Percentiles rank a stretch among this genome's conserved stretches.
Evolutionary conservation across 495 filamentous ascomycete genomes (phyloP).

Genomic region (Podospora pseudopauciseta): DNA sequence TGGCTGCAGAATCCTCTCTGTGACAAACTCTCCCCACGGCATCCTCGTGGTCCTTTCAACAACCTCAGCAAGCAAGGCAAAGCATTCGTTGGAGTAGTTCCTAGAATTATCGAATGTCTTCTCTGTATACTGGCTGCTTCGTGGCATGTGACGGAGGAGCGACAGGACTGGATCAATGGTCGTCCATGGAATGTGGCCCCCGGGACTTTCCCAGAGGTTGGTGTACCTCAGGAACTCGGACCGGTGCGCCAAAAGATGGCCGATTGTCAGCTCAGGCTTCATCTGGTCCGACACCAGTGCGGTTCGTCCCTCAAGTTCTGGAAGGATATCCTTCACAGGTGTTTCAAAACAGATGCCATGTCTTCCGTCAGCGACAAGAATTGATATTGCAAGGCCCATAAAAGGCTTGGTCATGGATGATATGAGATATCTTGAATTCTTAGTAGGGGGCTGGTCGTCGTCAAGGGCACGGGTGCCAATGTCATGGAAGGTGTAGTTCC

Average conservation of each 20-base stretch:
- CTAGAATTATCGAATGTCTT: conserved; percentile 9
- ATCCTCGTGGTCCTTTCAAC: conserved; percentile 12
- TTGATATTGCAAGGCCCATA: conserved; percentile 32
- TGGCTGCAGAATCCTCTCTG: conserved; percentile 11
- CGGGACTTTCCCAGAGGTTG: conserved; percentile 24
- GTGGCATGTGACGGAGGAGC: conserved; percentile 11
- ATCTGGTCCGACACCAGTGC: neutral
- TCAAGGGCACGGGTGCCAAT: neutral
- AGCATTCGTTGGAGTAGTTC: conserved; percentile 27
- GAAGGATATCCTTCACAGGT: conserved; percentile 10
- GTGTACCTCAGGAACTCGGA: conserved; percentile 18
- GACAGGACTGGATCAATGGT: conserved; percentile 4
- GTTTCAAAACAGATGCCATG: conserved; percentile 23
- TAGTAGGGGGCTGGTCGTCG: conserved; percentile 8
- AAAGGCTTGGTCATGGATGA: conserved; percentile 41
- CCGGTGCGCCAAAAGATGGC: conserved; percentile 21
- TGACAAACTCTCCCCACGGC: conserved; percentile 11
- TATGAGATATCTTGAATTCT: conserved; percentile 37
- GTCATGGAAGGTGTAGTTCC: conserved; percentile 2
- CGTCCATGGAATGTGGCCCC: conserved; percentile 18
- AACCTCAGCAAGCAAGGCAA: conserved; percentile 11
- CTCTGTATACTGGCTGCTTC: conserved; percentile 1
- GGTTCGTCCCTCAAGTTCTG: conserved; percentile 6
- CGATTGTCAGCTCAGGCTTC: conserved; percentile 14
- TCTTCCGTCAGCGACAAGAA: conserved; percentile 33